Percentiles rank a stretch among this genome's conserved stretches.
phyloP scores from a whole-genome alignment of 441 rosid species.

The Heliophila coronopifolia region DNA sequence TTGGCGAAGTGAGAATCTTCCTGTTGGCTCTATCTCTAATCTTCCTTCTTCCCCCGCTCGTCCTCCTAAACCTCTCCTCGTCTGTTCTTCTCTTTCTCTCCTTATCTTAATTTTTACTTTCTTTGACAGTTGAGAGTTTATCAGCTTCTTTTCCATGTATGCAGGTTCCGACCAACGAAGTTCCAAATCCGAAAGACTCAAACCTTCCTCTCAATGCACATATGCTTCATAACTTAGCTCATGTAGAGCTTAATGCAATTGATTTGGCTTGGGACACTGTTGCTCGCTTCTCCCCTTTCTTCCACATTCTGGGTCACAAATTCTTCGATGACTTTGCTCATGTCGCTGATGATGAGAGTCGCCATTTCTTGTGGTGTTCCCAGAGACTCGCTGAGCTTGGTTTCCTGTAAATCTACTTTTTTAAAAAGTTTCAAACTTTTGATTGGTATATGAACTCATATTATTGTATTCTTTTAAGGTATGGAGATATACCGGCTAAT shows the following conservation, averaged over 20 bases:
- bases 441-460: not conserved
- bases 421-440: constrained; percentile 4
- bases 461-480: constrained; percentile 32
- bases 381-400: constrained; percentile 87
- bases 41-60: constrained; percentile 73
- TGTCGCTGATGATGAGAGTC: constrained; percentile 96
- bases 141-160: not conserved
- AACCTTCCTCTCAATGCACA: constrained; percentile 77
- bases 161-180: constrained; percentile 71
- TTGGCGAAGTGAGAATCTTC: constrained; percentile 55
- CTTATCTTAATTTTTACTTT: not conserved
- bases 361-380: constrained; percentile 90
- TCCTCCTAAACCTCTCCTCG: constrained; percentile 52
- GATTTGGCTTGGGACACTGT: constrained; percentile 98
- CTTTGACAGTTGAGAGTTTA: not conserved
- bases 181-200: constrained; percentile 64
- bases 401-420: constrained; percentile 42
- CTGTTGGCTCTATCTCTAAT: constrained; percentile 39
- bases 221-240: constrained; percentile 84
- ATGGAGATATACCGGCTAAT: constrained; percentile 94
- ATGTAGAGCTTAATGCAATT: constrained; percentile 87
- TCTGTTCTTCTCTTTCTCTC: constrained; percentile 13
- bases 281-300: constrained; percentile 72
- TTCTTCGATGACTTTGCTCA: constrained; percentile 86
- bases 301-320: constrained; percentile 45